Evolutionary conservation across 768 basidiomycete species (phyloP), one percentile per base, ranked within the genome.

Genomic region (Sarcodon aspratus): DNA sequence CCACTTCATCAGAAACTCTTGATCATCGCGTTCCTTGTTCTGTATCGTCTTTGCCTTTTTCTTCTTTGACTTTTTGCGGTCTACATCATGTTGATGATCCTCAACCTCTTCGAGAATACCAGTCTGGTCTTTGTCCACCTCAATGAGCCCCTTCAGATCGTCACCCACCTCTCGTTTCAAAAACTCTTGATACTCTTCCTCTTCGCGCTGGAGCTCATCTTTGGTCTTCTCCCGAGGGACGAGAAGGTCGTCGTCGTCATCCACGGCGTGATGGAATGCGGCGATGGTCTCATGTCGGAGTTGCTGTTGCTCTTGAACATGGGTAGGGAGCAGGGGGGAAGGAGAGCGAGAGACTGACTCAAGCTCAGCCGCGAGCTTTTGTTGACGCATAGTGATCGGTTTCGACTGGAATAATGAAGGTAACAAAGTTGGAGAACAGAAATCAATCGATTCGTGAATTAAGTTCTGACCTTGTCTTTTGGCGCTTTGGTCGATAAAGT

Each of bases 1-100:
- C 48, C 57, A 96, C 94, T 90, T 85, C 70, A 92, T 74, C 47
- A 97, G 68, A 59, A 97, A 96, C 49, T 94, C 86, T 47, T 89
- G 86, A 58, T 93, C 87, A 13, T 72, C 69, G 49, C 85, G 80
- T 49, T 78, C 72, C 61, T 76, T 81, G 48, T 59, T 55, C 37
- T 55, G 54, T 42, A 50, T 58, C n/a, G 21, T 47, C 53, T 50
- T 52, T 49, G 36, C 57, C 48, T 60, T 64, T 44, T 57, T 57
- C 46, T 59, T 59, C 49, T 47, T 63, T 55, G 47, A 60, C 56
- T 36, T 60, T 59, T 46, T 59, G 50, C 44, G 13, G 9, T 48
- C 53, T n/a, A 54, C 55, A 34, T 56, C 53, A 36, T 59, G 59
- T 17, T 63, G 59, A 18, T 63, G 65, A 6, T 60, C 63, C 18